A percentile compares a stretch with the other conserved stretches of the same genome.
Conservation (phyloP, 192 early-diverging fungal genomes). For the Rhizophagus clarus region DNA sequence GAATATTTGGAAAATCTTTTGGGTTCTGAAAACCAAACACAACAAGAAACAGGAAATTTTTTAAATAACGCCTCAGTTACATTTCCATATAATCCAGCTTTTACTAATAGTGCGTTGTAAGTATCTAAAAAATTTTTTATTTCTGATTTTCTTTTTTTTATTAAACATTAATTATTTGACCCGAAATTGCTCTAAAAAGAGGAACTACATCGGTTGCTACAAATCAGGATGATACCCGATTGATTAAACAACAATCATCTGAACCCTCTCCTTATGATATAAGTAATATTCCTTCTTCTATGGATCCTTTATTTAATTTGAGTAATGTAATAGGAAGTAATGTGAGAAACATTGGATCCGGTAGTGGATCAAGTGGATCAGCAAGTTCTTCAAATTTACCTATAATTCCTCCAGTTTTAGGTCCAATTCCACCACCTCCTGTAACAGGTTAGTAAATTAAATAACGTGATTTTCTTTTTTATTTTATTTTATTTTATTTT, state of each 20-base stretch:
- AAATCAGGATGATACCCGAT: neutral
- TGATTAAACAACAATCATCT: neutral
- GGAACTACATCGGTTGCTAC: neutral
- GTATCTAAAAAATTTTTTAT: neutral
- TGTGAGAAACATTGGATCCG: neutral
- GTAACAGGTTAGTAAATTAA: neutral
- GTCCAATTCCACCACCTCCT: neutral
- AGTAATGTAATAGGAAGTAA: conserved; percentile 1
- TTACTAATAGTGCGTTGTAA: neutral
- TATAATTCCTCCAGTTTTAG: neutral
- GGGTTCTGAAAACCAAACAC: neutral
- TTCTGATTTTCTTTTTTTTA: neutral
- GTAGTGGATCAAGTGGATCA: neutral
- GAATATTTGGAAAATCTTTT: neutral
- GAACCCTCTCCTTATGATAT: conserved; percentile 23
- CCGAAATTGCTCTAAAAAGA: neutral
- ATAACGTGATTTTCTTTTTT: neutral
- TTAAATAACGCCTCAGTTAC: neutral
- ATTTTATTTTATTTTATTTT: neutral
- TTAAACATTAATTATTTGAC: neutral
- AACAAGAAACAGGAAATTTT: neutral
- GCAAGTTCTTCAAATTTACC: neutral
- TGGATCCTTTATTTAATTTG: conserved; percentile 25
- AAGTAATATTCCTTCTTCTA: conserved; percentile 16
- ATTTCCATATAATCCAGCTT: neutral